Conservation (phyloP, 2,329 filamentous ascomycete genomes). For the Talaromyces amestolkiae region DNA sequence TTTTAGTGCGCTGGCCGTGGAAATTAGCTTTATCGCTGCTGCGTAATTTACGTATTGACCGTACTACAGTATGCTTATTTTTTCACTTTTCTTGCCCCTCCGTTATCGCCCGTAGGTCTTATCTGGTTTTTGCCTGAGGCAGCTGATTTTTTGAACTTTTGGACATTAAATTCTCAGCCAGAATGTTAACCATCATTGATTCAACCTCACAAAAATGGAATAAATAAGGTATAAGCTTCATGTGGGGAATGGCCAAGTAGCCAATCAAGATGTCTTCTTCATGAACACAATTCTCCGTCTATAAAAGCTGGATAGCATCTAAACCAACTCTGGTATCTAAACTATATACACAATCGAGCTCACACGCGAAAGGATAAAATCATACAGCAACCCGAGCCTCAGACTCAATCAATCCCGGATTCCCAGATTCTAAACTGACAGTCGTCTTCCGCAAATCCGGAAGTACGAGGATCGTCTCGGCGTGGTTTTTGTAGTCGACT, state of each 20-base stretch:
- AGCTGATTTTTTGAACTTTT: not conserved
- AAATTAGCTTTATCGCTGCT: not conserved
- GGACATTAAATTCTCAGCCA: no score
- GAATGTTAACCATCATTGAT: no score
- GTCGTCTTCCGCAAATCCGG: slow-evolving; percentile 70
- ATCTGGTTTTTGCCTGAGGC: slow-evolving; percentile 6
- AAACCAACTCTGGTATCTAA: slow-evolving; percentile 1
- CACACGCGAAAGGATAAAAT: not conserved
- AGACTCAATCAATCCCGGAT: slow-evolving; percentile 19
- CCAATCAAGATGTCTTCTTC: no score
- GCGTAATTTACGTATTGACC: not conserved
- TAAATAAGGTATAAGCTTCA: no score
- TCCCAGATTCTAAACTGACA: slow-evolving; percentile 45
- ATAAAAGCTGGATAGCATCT: not conserved
- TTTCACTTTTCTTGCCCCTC: not conserved
- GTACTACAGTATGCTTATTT: not conserved
- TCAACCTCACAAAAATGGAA: no score
- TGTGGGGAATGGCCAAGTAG: no score
- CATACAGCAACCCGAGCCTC: slow-evolving; percentile 14
- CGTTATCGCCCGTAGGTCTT: slow-evolving; percentile 13
- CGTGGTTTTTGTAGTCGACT: slow-evolving; percentile 74
- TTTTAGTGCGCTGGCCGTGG: not conserved
- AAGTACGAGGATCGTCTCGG: slow-evolving; percentile 72
- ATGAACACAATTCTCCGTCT: no score
- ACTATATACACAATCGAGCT: not conserved